Percentiles rank a stretch among this genome's conserved stretches.
phyloP scores from a whole-genome alignment of 352 stramenopile genomes.

The Pythium insidiosum region DNA sequence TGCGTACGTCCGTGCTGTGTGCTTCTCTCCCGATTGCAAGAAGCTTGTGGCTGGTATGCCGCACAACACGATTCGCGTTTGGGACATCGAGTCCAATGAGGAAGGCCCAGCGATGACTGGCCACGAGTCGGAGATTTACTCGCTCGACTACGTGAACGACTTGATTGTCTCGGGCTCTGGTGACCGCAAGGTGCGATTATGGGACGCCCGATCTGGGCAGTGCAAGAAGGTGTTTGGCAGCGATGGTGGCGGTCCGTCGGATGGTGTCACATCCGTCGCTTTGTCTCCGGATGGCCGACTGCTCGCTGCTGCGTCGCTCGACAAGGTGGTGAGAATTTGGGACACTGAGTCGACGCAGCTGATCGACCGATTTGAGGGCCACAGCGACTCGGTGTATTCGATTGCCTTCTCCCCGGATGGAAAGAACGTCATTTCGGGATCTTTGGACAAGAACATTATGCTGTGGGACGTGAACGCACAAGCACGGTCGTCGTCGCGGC shows the following conservation, averaged over 20 bases:
- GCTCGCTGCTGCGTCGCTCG: conserved; percentile 68
- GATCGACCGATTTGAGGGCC: conserved; percentile 72
- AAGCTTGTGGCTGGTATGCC: conserved; percentile 85
- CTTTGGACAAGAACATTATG: conserved; percentile 83
- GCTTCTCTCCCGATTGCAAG: conserved; percentile 77
- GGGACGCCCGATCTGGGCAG: conserved; percentile 72
- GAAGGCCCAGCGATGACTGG: conserved; percentile 74
- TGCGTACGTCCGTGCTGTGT: conserved; percentile 77
- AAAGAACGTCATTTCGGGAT: conserved; percentile 84
- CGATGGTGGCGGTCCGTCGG: conserved; percentile 66
- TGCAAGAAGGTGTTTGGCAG: conserved; percentile 84
- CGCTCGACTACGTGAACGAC: conserved; percentile 80
- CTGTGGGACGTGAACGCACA: conserved; percentile 78
- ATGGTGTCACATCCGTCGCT: conserved; percentile 77
- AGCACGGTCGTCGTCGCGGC: conserved; percentile 67
- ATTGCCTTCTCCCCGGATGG: conserved; percentile 82
- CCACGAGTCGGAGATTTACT: conserved; percentile 85
- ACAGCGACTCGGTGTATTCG: conserved; percentile 85
- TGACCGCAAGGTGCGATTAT: conserved; percentile 77
- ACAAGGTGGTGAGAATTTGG: conserved; percentile 85
- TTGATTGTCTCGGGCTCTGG: conserved; percentile 83
- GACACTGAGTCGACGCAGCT: conserved; percentile 76
- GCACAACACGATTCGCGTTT: conserved; percentile 83
- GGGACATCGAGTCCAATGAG: conserved; percentile 83
- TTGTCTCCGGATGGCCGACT: conserved; percentile 70